Evolutionary conservation across 352 stramenopile species (phyloP), one percentile per base, ranked within the genome.

Genomic region (Stephanocyclus meneghinianus): DNA sequence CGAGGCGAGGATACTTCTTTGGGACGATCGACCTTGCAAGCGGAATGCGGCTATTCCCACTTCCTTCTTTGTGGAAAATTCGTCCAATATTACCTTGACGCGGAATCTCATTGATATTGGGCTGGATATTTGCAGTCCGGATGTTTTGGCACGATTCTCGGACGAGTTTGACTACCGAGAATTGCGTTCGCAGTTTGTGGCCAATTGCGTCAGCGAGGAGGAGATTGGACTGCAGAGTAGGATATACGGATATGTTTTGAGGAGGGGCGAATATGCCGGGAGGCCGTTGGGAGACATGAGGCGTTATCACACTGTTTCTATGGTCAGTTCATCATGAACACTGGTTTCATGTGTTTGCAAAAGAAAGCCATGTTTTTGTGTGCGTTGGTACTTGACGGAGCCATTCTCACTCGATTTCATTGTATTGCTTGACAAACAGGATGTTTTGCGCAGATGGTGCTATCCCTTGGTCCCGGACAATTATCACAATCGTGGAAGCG

Each of bases 161-260:
- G 97, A 99, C 79, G 97, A 99, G 82, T 99, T 99, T 84, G 97
- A 99, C 83, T 99, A 99, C 78, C 91, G 98, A 67, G 94, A 99
- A 60, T 90, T 98, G 72, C 87, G 96, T 26, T 79, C 85, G 0
- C 94, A 99, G 78, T 99, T 99, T 87, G 91, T 99, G 61, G 90
- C 95, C 50, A 98, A 99, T 76, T 97, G 97, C 75, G 97, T 98
- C 50, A 95, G 97, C 42, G 98, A 99, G 89, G 96, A 97, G 82
- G 97, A 99, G 87, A 96, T 97, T 75, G 96, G 98, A 71, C 88
- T 99, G 50, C 96, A 97, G 76, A 98, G 98, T 63, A 96, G 97
- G 59, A 98, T 99, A 65, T 98, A 97, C 66, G 95, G 91, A 7
- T 94, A 98, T 76, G 86, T 99, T 13, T 84, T 98, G 5, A 66